Evolutionary conservation across 2,329 filamentous ascomycete genomes (phyloP).

Genomic region (Diaporthe australafricana): DNA sequence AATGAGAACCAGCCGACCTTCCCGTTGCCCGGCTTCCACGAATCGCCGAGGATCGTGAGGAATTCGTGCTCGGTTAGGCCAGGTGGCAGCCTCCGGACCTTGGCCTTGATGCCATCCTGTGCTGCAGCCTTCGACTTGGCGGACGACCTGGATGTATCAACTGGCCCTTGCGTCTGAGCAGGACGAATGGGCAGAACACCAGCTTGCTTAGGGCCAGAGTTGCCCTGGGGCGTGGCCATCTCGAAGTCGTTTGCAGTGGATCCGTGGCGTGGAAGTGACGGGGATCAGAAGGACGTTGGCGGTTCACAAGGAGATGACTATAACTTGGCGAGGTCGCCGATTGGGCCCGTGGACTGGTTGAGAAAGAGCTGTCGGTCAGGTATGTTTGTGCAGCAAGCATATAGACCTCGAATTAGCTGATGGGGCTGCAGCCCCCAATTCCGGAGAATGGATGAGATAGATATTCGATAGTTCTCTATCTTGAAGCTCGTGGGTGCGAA

Average conservation of each 20-base stretch:
- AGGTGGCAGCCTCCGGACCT: conserved; percentile 87
- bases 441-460: neutral
- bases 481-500: neutral
- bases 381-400: neutral
- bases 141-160: conserved; percentile 52
- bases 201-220: conserved; percentile 49
- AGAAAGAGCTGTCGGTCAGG: neutral
- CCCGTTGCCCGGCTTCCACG: conserved; percentile 84
- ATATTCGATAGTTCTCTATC: neutral
- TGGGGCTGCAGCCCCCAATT: conserved; percentile 13
- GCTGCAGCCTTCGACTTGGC: conserved; percentile 57
- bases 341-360: neutral
- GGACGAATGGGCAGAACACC: conserved; percentile 64
- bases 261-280: neutral
- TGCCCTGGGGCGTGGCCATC: conserved; percentile 44
- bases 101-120: conserved; percentile 77
- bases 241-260: neutral
- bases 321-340: neutral
- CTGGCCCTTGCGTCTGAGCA: conserved; percentile 43
- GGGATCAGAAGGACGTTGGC: neutral
- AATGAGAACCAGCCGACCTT: conserved; percentile 88
- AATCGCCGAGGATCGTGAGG: conserved; percentile 75
- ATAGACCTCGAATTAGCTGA: neutral
- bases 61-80: conserved; percentile 87
- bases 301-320: neutral